These are phyloP conservation scores for Hyaloscypha finlandica DNA, from an alignment of 495 filamentous ascomycete species.

Conservation along the genomic window DNA sequence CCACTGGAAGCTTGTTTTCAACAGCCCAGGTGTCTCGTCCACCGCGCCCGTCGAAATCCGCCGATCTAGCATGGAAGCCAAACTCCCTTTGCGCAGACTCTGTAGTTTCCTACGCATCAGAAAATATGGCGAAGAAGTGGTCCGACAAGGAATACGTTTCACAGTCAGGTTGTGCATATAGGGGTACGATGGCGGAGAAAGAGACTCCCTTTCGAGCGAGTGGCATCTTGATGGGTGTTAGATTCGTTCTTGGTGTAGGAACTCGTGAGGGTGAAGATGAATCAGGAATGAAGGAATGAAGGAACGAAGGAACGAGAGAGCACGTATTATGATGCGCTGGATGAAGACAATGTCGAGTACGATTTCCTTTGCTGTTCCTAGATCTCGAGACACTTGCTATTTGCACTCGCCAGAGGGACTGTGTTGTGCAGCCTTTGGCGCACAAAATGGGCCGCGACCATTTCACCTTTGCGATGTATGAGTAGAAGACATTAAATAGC, in stretches of 20 bases:
- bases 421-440: background rate
- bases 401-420: background rate
- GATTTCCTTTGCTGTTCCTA: background rate
- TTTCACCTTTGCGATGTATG: background rate
- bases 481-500: background rate
- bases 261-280: background rate
- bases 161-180: conserved; percentile 22
- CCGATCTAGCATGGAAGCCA: conserved; percentile 20
- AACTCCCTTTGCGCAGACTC: conserved; percentile 24
- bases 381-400: background rate
- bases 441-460: background rate
- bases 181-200: conserved; percentile 38
- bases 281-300: background rate
- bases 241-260: conserved; percentile 39
- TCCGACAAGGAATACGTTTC: background rate
- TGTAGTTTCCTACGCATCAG: conserved; percentile 38
- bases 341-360: background rate
- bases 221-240: conserved; percentile 42
- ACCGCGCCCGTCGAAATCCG: background rate
- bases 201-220: conserved; percentile 38
- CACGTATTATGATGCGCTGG: background rate
- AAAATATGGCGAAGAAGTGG: background rate
- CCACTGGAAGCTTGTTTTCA: background rate
- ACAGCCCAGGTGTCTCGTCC: background rate
- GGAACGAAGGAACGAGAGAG: background rate